Base-by-base conservation (phyloP, 371 early-diverging fungal species). In the Mortierella sp. region DNA sequence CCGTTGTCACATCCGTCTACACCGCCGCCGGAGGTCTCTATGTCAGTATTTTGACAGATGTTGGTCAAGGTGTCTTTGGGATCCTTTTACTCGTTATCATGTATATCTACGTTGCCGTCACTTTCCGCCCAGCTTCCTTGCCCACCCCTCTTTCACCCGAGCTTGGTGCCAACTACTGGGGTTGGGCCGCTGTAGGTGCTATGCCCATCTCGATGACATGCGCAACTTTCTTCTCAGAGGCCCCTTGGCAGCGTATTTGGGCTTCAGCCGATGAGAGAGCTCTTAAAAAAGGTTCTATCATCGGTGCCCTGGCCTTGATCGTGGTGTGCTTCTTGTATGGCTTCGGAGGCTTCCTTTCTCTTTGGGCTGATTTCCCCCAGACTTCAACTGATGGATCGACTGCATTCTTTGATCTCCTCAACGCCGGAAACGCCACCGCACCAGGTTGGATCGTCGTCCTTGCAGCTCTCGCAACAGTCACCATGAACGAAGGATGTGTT, bases 181-280 rank as follows among this genome's bases (percentile, higher is more conserved):
- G 92, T 0, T 87, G 79, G 76, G 71, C 84, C 19, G 84, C 89
- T 9, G 45, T 88, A 48, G 85, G 76, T 11, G 86, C 89, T 38
- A 74, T 91, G 77, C 85, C 87, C 53, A 75, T 89, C 58, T 86
- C 90, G 5, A 69, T 91, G 70, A 80, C 77, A 47, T 71, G 86
- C 16, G 85, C 88, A 5, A 89, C 88, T 13, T 67, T 91, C 71
- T 92, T 86, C 68, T 86, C 88, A 4, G 90, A 92, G 65, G 87
- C 82, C 28, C 76, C 86, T 33, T 91, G 92, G 87, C 90, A 91
- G 67, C 87, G 91, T 41, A 87, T 90, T 40, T 90, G 91, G 90
- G 90, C 91, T 6, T 86, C 91, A 7, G 84, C 84, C 9, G 84
- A 87, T 62, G 77, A 85, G 32, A 68, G 70, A 41, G 84, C 89